Evolutionary conservation across 331 rosid species (phyloP), one percentile per base, ranked within the genome.

Genomic region (Stylosanthes scabra): DNA sequence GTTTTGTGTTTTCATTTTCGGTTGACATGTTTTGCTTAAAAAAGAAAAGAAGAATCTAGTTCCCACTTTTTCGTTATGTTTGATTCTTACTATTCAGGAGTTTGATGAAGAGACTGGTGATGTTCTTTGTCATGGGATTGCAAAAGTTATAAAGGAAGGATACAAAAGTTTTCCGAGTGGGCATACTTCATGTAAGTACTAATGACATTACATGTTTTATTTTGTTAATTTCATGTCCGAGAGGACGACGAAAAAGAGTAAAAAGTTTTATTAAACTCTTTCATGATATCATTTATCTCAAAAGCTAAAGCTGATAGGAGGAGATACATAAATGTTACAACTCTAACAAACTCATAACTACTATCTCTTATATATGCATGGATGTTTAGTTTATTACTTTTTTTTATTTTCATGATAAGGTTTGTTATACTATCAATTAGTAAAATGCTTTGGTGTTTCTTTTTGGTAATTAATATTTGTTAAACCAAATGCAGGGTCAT

Each of bases 121-220:
- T 74, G 93, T 89, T 66, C 4, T 88, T 50, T 89, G 97, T 67
- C 65, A 63, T 20, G 97, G 97, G 60, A n/a, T 44, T n/a, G 77
- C 74, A 60, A 65, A 34, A 3, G 80, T 88, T 59, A 82, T 92
- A 69, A 92, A 83, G 81, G 97, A 92, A 88, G 96, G 96, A 60
- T 86, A 92, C 80, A 92, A 92, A 83, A 89, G 96, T 65, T 92
- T 92, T 82, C 97, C 97, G 2, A 89, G 97, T 14, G 97, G 97
- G 6, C 97, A 89, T 79, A 88, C 97, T 75, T 89, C 96, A 58
- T 84, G 97, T 92, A 85, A 89, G 93, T 58, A 78, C 79, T 58
- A 76, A 25, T 41, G 55, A 20, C 25, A 1, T 20, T 20, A 20
- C 25, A 20, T 20, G 25, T 20, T 20, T 20, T n/a, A n/a, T n/a